These are phyloP conservation scores for Termitomyces titanicus DNA, from an alignment of 768 basidiomycete species.

Conservation along the genomic window DNA sequence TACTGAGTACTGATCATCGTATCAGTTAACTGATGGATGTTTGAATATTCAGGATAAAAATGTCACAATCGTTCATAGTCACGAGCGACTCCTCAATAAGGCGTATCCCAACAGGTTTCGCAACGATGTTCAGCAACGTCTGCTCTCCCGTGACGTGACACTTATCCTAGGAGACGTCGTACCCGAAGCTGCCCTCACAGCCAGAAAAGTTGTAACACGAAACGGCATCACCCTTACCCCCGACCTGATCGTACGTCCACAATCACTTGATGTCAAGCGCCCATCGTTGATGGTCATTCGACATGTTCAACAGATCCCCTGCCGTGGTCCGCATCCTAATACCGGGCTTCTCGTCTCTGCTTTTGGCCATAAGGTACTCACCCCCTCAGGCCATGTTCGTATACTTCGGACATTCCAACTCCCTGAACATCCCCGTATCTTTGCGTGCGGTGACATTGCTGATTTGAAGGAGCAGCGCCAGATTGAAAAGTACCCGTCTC, in stretches of 20 bases:
- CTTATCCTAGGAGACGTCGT: slow-evolving; percentile 52
- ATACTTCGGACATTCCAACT: slow-evolving; percentile 59
- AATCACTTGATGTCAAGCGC: background rate
- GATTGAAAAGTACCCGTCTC: slow-evolving; percentile 38
- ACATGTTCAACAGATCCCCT: slow-evolving; percentile 26
- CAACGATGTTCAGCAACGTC: slow-evolving; percentile 36
- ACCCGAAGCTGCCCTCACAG: slow-evolving; percentile 29
- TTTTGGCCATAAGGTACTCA: slow-evolving; percentile 35
- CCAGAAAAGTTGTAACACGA: slow-evolving; percentile 44
- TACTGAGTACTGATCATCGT: too few species aligned
- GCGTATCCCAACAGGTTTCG: slow-evolving; percentile 55
- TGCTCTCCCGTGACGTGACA: slow-evolving; percentile 43
- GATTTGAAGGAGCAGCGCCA: slow-evolving; percentile 65
- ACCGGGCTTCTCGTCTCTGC: slow-evolving; percentile 46
- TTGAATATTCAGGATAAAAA: slow-evolving; percentile 31
- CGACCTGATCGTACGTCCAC: slow-evolving; percentile 53
- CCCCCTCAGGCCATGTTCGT: slow-evolving; percentile 39
- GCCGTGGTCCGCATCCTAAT: slow-evolving; percentile 42
- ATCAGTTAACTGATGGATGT: too few species aligned
- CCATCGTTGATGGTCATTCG: background rate
- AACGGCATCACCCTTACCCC: slow-evolving; percentile 46
- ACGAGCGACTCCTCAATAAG: slow-evolving; percentile 49
- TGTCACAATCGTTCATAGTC: slow-evolving; percentile 60
- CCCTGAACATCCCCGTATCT: slow-evolving; percentile 45
- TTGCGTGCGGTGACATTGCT: slow-evolving; percentile 64